Percentiles rank a stretch among this genome's conserved stretches.
Evolutionary conservation across 371 early-diverging fungal species (phyloP).

Genomic region (Mucor racemosus): DNA sequence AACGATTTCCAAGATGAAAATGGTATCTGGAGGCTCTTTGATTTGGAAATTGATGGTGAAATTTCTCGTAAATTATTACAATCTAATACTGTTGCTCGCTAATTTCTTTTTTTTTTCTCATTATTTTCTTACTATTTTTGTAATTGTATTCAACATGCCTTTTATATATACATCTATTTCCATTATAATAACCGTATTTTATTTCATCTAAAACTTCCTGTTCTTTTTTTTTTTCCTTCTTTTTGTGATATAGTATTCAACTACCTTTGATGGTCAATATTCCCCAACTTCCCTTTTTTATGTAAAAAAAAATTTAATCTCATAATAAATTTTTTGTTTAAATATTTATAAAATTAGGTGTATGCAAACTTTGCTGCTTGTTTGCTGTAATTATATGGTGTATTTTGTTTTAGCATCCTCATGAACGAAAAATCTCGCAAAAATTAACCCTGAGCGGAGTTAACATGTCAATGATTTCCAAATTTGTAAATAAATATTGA

Average conservation of each 20-base stretch:
- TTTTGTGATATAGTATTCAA: conserved; percentile 17
- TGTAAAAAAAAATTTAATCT: neutral
- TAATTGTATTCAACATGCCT: conserved; percentile 31
- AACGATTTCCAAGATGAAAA: conserved; percentile 86
- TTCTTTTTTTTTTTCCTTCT: neutral
- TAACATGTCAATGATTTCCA: neutral
- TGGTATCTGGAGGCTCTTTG: conserved; percentile 76
- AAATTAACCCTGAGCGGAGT: neutral
- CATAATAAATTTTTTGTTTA: neutral
- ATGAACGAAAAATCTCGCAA: neutral
- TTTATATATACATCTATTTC: conserved; percentile 7
- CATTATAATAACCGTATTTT: conserved; percentile 8
- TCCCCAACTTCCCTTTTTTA: neutral
- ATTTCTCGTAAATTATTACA: conserved; percentile 29
- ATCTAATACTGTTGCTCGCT: conserved; percentile 17
- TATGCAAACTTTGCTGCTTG: no score
- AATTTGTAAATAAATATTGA: neutral
- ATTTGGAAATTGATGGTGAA: conserved; percentile 50
- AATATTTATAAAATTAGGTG: no score
- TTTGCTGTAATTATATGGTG: no score
- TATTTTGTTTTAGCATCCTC: neutral
- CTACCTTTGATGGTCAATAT: conserved; percentile 18
- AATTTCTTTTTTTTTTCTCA: neutral
- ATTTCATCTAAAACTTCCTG: neutral
- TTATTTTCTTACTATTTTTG: neutral